Evolutionary conservation across 768 basidiomycete genomes (phyloP).

Genomic region (Boletus rubropictus): DNA sequence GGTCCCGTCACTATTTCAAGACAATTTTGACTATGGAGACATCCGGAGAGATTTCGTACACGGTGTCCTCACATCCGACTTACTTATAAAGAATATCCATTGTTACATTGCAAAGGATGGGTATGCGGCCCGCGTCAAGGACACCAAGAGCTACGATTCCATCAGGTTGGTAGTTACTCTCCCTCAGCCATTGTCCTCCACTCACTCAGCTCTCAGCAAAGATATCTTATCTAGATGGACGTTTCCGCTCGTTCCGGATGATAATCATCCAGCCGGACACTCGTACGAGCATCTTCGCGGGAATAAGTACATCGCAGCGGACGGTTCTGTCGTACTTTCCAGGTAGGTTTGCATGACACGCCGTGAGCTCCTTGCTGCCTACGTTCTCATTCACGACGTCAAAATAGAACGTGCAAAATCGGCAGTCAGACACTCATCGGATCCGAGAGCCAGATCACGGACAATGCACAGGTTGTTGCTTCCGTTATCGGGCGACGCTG

Average conservation of each 20-base stretch:
- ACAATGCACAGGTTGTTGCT: slow-evolving; percentile 57
- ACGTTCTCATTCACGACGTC: not conserved
- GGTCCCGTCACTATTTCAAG: slow-evolving; percentile 95
- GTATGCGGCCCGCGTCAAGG: slow-evolving; percentile 90
- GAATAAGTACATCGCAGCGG: slow-evolving; percentile 82
- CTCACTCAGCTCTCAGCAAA: slow-evolving; percentile 47
- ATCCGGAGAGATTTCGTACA: slow-evolving; percentile 90
- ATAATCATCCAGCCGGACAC: slow-evolving; percentile 80
- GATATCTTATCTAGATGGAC: slow-evolving; percentile 92
- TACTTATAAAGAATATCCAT: slow-evolving; percentile 91
- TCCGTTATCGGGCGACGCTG: slow-evolving; percentile 80
- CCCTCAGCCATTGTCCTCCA: not conserved
- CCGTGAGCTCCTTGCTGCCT: not conserved
- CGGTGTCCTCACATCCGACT: slow-evolving; percentile 88
- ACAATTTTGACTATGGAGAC: slow-evolving; percentile 97
- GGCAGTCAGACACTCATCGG: slow-evolving; percentile 83
- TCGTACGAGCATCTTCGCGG: slow-evolving; percentile 82
- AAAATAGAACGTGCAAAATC: slow-evolving; percentile 67
- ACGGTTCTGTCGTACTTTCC: slow-evolving; percentile 73
- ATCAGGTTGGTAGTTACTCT: slow-evolving; percentile 53
- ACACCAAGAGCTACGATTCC: slow-evolving; percentile 87
- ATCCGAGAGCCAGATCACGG: slow-evolving; percentile 60
- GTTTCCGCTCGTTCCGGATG: slow-evolving; percentile 93
- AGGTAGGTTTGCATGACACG: slow-evolving; percentile 44
- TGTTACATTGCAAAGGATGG: slow-evolving; percentile 84